Evolutionary conservation across 2,329 filamentous ascomycete species (phyloP).

Genomic region (Colletotrichum musae): DNA sequence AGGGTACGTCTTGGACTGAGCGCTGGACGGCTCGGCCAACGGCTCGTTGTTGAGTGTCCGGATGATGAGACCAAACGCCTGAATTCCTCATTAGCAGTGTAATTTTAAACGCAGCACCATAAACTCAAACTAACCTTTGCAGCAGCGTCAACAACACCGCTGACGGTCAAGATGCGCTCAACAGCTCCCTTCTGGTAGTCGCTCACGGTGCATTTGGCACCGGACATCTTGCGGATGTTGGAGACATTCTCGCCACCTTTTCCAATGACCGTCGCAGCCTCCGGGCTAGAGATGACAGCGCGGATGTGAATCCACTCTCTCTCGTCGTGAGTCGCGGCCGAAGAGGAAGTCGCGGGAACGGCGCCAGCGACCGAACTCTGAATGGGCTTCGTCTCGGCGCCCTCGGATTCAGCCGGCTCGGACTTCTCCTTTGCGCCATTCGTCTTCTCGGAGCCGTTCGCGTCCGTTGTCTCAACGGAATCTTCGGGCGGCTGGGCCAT

Average conservation of each 20-base stretch:
- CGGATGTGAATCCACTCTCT: conserved; percentile 97
- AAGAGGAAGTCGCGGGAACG: conserved; percentile 57
- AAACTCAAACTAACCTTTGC: conserved; percentile 79
- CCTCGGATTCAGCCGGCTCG: conserved; percentile 75
- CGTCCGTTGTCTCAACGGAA: conserved; percentile 58
- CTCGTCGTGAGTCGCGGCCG: conserved; percentile 81
- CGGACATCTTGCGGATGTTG: conserved; percentile 93
- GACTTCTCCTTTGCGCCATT: conserved; percentile 69
- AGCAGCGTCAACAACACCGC: conserved; percentile 94
- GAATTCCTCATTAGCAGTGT: conserved; percentile 27
- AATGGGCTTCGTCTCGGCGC: conserved; percentile 62
- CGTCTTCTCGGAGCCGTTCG: conserved; percentile 64
- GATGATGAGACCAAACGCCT: conserved; percentile 98
- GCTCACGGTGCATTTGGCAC: conserved; percentile 98
- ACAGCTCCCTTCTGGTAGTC: conserved; percentile 98
- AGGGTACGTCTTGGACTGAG: conserved; percentile 97
- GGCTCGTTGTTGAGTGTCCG: conserved; percentile 98
- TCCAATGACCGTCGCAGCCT: conserved; percentile 97
- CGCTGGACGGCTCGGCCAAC: conserved; percentile 87
- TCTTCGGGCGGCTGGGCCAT: conserved; percentile 57
- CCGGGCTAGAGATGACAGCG: conserved; percentile 95
- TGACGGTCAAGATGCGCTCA: conserved; percentile 97
- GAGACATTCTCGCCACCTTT: conserved; percentile 99
- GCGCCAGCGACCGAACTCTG: conserved; percentile 51
- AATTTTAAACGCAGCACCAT: background rate